These are phyloP conservation scores for Discostella stelligeroides DNA, from an alignment of 108 stramenopile species.

Conservation along the genomic window DNA sequence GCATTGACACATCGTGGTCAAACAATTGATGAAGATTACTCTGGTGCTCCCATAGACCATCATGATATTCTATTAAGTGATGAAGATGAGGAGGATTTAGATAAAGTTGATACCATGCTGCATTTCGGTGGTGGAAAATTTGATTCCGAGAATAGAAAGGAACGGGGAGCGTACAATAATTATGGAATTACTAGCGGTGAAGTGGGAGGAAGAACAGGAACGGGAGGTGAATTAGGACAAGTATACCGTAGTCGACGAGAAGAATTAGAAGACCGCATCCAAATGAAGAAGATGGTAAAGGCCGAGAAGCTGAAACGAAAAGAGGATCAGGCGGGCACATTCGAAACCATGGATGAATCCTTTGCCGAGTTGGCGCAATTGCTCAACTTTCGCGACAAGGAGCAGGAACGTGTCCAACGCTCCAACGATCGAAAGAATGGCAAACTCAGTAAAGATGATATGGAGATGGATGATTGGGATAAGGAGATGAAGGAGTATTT, in stretches of 20 bases:
- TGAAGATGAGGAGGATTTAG: conserved; percentile 83
- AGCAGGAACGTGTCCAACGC: conserved; percentile 52
- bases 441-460: conserved; percentile 58
- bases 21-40: conserved; percentile 64
- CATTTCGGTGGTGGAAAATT: conserved; percentile 89
- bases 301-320: conserved; percentile 83
- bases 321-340: conserved; percentile 83
- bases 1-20: conserved; percentile 86
- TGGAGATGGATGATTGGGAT: conserved; percentile 87
- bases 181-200: background rate
- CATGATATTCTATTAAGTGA: conserved; percentile 62
- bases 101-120: conserved; percentile 81
- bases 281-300: conserved; percentile 85
- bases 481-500: conserved; percentile 80
- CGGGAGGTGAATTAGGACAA: no score
- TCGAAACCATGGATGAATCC: conserved; percentile 86
- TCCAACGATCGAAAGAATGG: conserved; percentile 50
- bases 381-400: conserved; percentile 78
- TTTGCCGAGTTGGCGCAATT: conserved; percentile 82
- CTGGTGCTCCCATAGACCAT: conserved; percentile 49
- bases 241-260: conserved; percentile 77
- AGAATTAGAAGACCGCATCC: conserved; percentile 90
- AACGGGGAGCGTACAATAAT: conserved; percentile 60
- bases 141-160: conserved; percentile 19
- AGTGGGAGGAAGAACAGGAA: conserved; percentile 42